Evolutionary conservation across 73 alveolate genomes (phyloP), one percentile per base, ranked within the genome.

Genomic region (Paramecium bursaria): DNA sequence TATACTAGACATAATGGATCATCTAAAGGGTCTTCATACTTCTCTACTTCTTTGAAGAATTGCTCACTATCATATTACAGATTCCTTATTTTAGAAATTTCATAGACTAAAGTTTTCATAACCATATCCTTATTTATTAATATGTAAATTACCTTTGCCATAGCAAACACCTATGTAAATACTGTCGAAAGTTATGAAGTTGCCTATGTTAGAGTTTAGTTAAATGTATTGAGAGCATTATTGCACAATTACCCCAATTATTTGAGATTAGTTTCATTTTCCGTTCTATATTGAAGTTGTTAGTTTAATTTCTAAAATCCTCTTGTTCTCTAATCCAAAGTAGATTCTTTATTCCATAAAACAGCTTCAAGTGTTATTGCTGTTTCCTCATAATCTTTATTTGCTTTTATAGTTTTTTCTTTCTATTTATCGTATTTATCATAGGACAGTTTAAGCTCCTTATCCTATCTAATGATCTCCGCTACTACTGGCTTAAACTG

Each of bases 341-440:
- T 67, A 14, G 60, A 33, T 42, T 67, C 82, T 27, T 42, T 67
- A 67, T 67, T 67, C 82, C 82, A 67, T 7, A 35, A 67, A 39
- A 11, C 26, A 39, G 82, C 82, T 67, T 31, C 53, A 7, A 67
- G 25, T 15, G 82, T 67, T 1, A 67, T 67, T 19, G 82, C 82
- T 25, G 82, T 57, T 67, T 67, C 82, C 44, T 67, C 82, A 35
- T 67, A 67, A 67, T 67, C 82, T 17, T 42, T 67, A 15, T 35
- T 39, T 6, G 82, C 82, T 42, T 47, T 67, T 11, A 15, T 15
- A 39, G 82, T 42, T 42, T 67, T 67, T 14, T 67, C 82, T 25
- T 67, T 67, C 25, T 67, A 4, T 1, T 57, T 42, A 2, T 67
- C 82, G 44, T 67, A 67, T 19, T 67, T 67, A 67, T 67, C 82